Percentiles rank a stretch among this genome's conserved stretches.
These are phyloP conservation scores for Actinomortierella ambigua DNA, from an alignment of 371 early-diverging fungal genomes.

Conservation along the genomic window DNA sequence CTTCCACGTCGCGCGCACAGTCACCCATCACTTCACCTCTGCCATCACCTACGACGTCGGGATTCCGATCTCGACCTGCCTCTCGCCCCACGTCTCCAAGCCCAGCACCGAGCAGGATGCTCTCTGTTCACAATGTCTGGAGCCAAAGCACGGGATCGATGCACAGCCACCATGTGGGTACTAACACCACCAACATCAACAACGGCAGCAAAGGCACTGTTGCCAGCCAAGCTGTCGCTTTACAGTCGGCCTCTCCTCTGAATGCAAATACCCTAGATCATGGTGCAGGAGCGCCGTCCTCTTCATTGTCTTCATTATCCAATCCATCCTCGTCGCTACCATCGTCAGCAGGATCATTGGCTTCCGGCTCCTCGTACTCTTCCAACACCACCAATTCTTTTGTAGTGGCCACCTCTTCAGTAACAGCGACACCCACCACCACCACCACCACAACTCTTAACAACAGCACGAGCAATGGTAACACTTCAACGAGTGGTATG, in stretches of 20 bases:
- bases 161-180: too few species aligned
- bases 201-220: too few species aligned
- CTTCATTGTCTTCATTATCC: too few species aligned
- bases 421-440: not conserved
- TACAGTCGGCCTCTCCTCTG: too few species aligned
- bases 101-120: not conserved
- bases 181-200: too few species aligned
- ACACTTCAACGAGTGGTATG: not conserved
- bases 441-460: not conserved
- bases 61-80: conserved; percentile 41
- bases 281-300: too few species aligned
- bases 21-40: conserved; percentile 40
- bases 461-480: not conserved
- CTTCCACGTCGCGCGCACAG: conserved; percentile 18
- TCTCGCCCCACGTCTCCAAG: conserved; percentile 36
- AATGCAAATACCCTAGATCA: too few species aligned
- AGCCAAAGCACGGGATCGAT: not conserved
- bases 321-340: not conserved
- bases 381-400: too few species aligned
- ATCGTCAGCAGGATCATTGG: not conserved
- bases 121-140: conserved; percentile 9
- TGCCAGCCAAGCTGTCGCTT: too few species aligned
- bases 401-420: not conserved
- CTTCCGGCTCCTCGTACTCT: too few species aligned
- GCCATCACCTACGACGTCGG: conserved; percentile 38